Percentiles rank a stretch among this genome's conserved stretches.
Conservation (phyloP, 192 early-diverging fungal species). For the Coemansia asiatica region DNA sequence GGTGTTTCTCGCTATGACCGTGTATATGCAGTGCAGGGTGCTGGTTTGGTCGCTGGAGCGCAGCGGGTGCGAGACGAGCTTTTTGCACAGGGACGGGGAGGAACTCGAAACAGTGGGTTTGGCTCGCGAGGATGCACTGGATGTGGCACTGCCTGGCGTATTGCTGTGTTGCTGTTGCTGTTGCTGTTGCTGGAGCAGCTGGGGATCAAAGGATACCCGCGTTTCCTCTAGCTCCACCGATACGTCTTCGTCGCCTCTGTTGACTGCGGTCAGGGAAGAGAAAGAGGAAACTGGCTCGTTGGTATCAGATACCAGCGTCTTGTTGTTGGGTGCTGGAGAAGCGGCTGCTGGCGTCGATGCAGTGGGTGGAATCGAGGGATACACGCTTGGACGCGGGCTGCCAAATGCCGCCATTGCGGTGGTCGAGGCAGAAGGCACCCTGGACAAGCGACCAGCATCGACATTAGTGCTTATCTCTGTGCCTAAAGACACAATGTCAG, state of each 20-base stretch:
- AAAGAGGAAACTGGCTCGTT: background rate
- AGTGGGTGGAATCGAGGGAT: constrained; percentile 2
- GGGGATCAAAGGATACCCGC: constrained; percentile 21
- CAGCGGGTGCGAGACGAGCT: constrained; percentile 34
- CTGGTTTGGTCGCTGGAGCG: constrained; percentile 22
- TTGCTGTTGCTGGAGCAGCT: background rate
- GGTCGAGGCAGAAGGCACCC: background rate
- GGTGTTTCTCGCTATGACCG: background rate
- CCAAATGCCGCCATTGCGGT: background rate
- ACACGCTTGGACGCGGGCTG: background rate
- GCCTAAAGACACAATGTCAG: constrained; percentile 11
- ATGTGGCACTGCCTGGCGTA: background rate
- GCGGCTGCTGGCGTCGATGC: background rate
- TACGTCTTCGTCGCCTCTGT: constrained; percentile 12
- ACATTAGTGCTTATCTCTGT: background rate
- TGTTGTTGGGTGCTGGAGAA: background rate
- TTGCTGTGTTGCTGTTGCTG: no score
- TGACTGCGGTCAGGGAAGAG: background rate
- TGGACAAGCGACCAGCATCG: background rate
- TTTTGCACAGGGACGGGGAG: constrained; percentile 8
- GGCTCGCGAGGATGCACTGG: background rate
- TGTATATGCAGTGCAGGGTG: constrained; percentile 49
- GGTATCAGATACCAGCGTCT: background rate
- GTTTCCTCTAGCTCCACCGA: constrained; percentile 28
- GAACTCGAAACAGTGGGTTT: no score